phyloP scores from a whole-genome alignment of 371 early-diverging fungal genomes.

The Mucor circinelloides region DNA sequence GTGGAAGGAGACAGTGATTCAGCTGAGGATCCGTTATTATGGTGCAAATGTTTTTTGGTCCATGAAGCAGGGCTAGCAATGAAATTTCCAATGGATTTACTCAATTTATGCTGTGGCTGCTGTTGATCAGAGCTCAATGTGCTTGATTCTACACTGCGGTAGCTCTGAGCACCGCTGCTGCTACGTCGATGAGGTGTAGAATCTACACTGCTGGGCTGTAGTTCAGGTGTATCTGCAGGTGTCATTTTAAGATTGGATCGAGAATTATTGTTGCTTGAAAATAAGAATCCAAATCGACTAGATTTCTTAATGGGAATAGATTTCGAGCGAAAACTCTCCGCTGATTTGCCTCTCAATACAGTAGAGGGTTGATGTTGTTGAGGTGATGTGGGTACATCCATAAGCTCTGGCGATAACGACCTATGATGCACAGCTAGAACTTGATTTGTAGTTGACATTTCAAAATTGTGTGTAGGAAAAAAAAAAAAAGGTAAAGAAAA shows the following conservation, averaged over 20 bases:
- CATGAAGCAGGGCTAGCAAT: conserved; percentile 25
- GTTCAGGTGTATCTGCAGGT: background rate
- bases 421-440: background rate
- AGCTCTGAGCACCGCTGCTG: conserved; percentile 7
- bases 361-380: background rate
- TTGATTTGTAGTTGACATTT: background rate
- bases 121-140: background rate
- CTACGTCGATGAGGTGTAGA: background rate
- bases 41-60: conserved; percentile 21
- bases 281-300: conserved; percentile 13
- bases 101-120: conserved; percentile 1
- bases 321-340: background rate
- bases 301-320: conserved; percentile 12
- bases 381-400: background rate
- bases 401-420: background rate
- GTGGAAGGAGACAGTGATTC: conserved; percentile 15
- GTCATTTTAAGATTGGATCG: conserved; percentile 9
- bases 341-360: background rate
- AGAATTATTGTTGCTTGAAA: conserved; percentile 3
- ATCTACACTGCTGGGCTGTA: background rate
- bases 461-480: background rate
- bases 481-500: background rate
- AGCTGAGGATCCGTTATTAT: background rate
- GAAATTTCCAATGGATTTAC: conserved; percentile 21
- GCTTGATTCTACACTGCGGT: background rate